Evolutionary conservation across 192 early-diverging fungal genomes (phyloP), one percentile per base, ranked within the genome.

Genomic region (Coemansia guatemalensis): DNA sequence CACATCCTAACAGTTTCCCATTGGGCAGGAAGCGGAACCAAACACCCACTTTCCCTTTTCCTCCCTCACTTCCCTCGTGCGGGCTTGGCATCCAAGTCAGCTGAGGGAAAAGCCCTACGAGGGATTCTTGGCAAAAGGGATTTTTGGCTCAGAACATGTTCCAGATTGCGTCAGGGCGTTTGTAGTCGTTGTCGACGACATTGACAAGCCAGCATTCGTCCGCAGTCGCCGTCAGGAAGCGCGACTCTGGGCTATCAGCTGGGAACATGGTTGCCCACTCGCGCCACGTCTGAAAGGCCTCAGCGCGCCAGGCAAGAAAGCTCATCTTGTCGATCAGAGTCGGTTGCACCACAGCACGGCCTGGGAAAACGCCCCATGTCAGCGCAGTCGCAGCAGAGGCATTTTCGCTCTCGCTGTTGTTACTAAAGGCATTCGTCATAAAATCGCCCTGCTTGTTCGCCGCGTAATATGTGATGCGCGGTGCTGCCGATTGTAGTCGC

Each of bases 281-380:
- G 41, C 82, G 78, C 96, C 97, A 99, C 9, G 95, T 78, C 56
- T 88, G 88, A 70, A 94, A 97, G 6, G 95, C 97, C 73, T 99
- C 97, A 35, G 95, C 92, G 71, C 83, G 93, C 97, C 97, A 99
- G 2, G 97, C 93, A 80, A 94, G 82, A 73, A 99, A 99, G 50
- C 86, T 89, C 49, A 83, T 85, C 58, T 88, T 73, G 65, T 99
- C 97, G n/a, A 99, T 95, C 51, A 96, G 82, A 18, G 97, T 97
- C 5, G 96, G 94, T 80, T 99, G 95, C 22, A 98, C 83, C 53
- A 99, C 90, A 65, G 96, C 93, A 51, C 93, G 90, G 49, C 96
- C 95, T 6, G 95, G 93, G 81, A 99, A 99, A 8, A 99, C 96
- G 51, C 97, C 97, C 97, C 97, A 99, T 2, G 97, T 98, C 5